phyloP scores from a whole-genome alignment of 192 early-diverging fungal genomes.

The Rhizophagus prolifer region DNA sequence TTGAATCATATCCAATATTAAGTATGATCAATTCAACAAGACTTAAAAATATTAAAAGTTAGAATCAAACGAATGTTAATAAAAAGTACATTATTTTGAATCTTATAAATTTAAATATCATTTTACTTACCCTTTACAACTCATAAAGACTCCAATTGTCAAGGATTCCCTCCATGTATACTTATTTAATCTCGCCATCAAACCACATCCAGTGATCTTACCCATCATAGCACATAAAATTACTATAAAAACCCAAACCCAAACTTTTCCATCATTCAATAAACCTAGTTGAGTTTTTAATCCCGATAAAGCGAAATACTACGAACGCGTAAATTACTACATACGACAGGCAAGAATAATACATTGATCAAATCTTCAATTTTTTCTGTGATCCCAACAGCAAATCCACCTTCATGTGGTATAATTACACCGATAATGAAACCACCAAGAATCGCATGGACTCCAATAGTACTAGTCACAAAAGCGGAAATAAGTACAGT shows the following conservation, averaged over 20 bases:
- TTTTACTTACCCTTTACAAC: too few species aligned
- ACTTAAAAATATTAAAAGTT: conserved; percentile 34
- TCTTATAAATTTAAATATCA: too few species aligned
- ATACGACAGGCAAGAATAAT: conserved; percentile 81
- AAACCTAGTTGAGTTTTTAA: conserved; percentile 82
- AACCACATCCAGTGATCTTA: conserved; percentile 79
- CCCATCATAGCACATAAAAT: conserved; percentile 78
- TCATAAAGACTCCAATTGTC: too few species aligned
- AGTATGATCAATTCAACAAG: conserved; percentile 95
- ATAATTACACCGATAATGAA: conserved; percentile 85
- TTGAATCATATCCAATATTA: conserved; percentile 86
- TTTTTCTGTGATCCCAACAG: conserved; percentile 85
- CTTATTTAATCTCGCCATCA: conserved; percentile 65
- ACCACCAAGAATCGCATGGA: conserved; percentile 93
- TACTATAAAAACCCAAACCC: conserved; percentile 80
- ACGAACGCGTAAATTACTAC: neutral
- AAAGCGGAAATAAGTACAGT: conserved; percentile 71
- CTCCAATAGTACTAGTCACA: conserved; percentile 83
- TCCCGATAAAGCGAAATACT: conserved; percentile 92
- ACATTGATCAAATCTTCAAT: conserved; percentile 88
- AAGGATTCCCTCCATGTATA: conserved; percentile 31
- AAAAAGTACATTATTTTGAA: too few species aligned
- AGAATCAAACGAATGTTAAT: too few species aligned
- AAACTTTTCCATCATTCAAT: conserved; percentile 62
- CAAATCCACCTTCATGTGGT: conserved; percentile 86